Percentiles rank a stretch among this genome's conserved stretches.
phyloP scores from a whole-genome alignment of 345 rosid genomes.

The Rhodamnia argentea region DNA sequence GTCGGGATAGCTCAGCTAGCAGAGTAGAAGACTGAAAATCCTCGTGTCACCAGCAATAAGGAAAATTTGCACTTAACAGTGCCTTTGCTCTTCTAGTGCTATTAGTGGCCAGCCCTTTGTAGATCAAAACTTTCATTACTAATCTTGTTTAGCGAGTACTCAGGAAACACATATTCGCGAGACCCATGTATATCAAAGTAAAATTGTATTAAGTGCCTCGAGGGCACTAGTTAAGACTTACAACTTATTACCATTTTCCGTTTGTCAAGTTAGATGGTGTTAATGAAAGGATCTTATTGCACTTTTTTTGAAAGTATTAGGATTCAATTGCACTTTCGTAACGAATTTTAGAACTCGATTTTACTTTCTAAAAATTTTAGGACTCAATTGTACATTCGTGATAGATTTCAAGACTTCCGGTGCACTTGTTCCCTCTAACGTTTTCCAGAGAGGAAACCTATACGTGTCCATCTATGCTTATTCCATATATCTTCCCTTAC shows the following conservation, averaged over 20 bases:
- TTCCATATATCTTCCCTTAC: neutral
- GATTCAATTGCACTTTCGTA: too few species aligned
- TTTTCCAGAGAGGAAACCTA: neutral
- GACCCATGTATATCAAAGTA: neutral
- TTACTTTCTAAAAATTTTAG: too few species aligned
- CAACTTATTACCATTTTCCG: too few species aligned
- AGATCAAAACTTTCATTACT: neutral
- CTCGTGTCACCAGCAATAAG: neutral
- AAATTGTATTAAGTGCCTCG: neutral
- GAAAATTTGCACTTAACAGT: neutral
- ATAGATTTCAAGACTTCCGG: too few species aligned
- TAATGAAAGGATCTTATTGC: too few species aligned
- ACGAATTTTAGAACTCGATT: too few species aligned
- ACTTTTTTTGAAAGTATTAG: too few species aligned
- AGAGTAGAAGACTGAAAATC: too few species aligned
- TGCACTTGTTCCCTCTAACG: too few species aligned
- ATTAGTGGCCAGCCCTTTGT: neutral
- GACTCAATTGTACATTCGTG: too few species aligned
- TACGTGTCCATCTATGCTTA: neutral
- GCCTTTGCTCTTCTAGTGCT: neutral
- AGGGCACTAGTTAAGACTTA: neutral
- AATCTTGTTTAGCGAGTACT: neutral
- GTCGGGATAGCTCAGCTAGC: too few species aligned
- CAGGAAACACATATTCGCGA: rapidly evolving
- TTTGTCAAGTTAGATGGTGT: too few species aligned